Conservation (phyloP, 345 rosid genomes). For the Lepidium africanum region DNA sequence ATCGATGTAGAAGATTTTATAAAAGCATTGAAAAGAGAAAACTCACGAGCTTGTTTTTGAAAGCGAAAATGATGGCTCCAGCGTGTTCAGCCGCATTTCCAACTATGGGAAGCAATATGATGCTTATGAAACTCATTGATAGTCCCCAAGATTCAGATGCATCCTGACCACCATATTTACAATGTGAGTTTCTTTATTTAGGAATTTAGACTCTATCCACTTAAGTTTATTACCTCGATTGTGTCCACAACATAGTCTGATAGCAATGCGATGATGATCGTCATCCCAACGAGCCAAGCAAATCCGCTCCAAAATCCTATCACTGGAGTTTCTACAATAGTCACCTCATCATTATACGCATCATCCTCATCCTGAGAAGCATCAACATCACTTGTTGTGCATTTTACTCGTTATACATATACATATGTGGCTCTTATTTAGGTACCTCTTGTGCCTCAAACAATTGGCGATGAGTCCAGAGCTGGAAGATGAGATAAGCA, state of each 20-base stretch:
- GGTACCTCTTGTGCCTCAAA: constrained; percentile 28
- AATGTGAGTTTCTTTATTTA: not conserved
- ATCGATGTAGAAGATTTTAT: not conserved
- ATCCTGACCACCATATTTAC: constrained; percentile 31
- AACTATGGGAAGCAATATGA: constrained; percentile 81
- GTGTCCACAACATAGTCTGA: constrained; percentile 80
- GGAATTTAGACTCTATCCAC: not conserved
- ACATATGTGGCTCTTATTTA: not conserved
- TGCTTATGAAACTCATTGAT: constrained; percentile 82
- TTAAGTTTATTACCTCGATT: constrained; percentile 49
- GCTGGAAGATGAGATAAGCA: constrained; percentile 72
- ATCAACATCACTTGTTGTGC: not conserved
- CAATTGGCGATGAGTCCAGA: constrained; percentile 56
- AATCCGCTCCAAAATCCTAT: constrained; percentile 83
- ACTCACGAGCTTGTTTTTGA: constrained; percentile 79
- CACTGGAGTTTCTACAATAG: constrained; percentile 48
- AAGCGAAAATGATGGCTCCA: constrained; percentile 89
- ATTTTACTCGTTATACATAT: not conserved
- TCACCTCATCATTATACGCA: constrained; percentile 35
- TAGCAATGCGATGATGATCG: constrained; percentile 56
- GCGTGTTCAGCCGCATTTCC: constrained; percentile 98
- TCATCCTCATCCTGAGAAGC: constrained; percentile 17
- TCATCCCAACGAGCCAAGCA: constrained; percentile 82
- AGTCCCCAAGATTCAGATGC: constrained; percentile 87
- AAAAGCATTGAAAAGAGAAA: not conserved